Evolutionary conservation across 257 asterid genomes (phyloP).

Genomic region (Solanum clarkiae): DNA sequence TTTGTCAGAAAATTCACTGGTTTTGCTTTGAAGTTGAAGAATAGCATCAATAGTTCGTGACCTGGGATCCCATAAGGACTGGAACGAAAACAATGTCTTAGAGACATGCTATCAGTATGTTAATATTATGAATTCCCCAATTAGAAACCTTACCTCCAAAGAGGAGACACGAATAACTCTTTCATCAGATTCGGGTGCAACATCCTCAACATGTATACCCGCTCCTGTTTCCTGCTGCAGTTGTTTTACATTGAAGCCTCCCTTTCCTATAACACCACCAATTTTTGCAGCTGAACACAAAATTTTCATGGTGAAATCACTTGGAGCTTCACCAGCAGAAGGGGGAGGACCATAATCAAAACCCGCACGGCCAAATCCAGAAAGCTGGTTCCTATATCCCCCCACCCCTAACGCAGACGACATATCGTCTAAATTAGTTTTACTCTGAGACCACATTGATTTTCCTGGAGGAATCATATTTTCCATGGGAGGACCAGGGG

Average conservation of each 20-base stretch:
- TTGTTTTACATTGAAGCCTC: slow-evolving; percentile 59
- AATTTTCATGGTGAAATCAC: slow-evolving; percentile 59
- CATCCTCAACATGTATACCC: slow-evolving; percentile 47
- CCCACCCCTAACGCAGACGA: slow-evolving; percentile 26
- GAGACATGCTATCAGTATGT: slow-evolving; percentile 7
- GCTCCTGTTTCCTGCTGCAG: slow-evolving; percentile 70
- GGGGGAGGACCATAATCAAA: slow-evolving; percentile 41
- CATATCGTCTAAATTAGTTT: slow-evolving; percentile 26
- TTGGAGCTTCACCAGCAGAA: slow-evolving; percentile 31
- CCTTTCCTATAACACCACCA: slow-evolving; percentile 82
- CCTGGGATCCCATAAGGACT: slow-evolving; percentile 51
- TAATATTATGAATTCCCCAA: slow-evolving; percentile 1
- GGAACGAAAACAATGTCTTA: slow-evolving; percentile 20
- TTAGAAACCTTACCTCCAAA: slow-evolving; percentile 42
- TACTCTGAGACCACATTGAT: slow-evolving; percentile 34
- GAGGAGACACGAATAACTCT: slow-evolving; percentile 64
- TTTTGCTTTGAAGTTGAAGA: slow-evolving; percentile 60
- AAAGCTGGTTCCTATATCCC: slow-evolving; percentile 33
- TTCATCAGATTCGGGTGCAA: slow-evolving; percentile 38
- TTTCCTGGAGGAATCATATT: slow-evolving; percentile 35
- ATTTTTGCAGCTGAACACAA: slow-evolving; percentile 60
- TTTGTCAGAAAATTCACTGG: slow-evolving; percentile 49
- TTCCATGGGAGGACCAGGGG: slow-evolving; percentile 37
- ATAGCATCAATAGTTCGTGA: slow-evolving; percentile 66
- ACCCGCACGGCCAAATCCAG: slow-evolving; percentile 27